Conservation (phyloP, 2,329 filamentous ascomycete genomes). For the Diaporthe velutina region DNA sequence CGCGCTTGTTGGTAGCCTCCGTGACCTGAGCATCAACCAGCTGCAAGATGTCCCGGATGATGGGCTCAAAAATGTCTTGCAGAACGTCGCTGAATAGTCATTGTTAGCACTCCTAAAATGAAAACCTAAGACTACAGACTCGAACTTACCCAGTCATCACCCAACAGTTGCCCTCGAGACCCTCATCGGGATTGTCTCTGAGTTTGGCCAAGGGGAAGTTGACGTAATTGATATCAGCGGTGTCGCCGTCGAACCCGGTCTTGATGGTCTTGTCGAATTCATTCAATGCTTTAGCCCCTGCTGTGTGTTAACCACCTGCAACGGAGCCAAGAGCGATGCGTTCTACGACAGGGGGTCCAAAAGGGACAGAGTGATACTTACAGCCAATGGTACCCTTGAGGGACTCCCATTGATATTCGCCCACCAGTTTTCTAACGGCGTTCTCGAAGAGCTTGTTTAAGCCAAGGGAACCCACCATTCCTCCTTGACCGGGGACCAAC, state of each 20-base stretch:
- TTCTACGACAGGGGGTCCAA: no score
- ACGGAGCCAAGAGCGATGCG: no score
- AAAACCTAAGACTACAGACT: no score
- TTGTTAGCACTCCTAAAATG: not conserved
- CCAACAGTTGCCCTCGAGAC: not conserved
- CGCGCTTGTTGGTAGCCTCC: not conserved
- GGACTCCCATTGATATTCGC: not conserved
- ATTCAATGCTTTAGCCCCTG: not conserved
- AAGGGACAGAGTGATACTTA: no score
- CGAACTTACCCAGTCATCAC: conserved; percentile 19
- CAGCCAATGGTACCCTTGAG: conserved; percentile 22
- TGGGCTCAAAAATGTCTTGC: not conserved
- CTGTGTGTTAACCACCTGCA: no score
- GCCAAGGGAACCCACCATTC: not conserved
- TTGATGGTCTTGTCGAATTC: conserved; percentile 35
- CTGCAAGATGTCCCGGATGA: not conserved
- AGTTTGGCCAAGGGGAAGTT: not conserved
- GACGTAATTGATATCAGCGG: not conserved
- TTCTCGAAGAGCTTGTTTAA: conserved; percentile 31
- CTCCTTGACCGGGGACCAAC: conserved; percentile 18
- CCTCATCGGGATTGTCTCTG: not conserved
- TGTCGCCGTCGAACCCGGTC: not conserved
- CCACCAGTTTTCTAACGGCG: not conserved
- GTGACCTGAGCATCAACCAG: not conserved
- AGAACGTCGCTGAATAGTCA: not conserved